Conservation (phyloP, 2,329 filamentous ascomycete genomes). For the Fusarium graminum region DNA sequence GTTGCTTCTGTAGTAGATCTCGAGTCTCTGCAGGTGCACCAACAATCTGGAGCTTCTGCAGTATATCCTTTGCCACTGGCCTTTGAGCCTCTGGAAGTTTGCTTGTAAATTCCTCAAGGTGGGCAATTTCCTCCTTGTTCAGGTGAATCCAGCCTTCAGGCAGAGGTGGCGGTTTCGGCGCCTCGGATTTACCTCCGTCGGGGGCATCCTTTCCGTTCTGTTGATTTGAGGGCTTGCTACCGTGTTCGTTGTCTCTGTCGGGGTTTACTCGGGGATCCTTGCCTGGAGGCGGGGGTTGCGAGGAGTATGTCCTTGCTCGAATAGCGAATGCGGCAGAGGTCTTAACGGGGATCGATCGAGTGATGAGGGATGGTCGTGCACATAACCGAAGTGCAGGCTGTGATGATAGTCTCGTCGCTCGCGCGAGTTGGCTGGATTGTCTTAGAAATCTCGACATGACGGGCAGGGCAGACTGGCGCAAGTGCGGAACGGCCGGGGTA, state of each 20-base stretch:
- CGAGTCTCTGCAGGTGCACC: conserved; percentile 78
- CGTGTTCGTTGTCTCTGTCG: conserved; percentile 47
- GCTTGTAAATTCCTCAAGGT: conserved; percentile 71
- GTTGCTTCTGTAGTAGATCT: conserved; percentile 67
- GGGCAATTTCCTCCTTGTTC: conserved; percentile 61
- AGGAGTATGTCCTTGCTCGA: conserved; percentile 56
- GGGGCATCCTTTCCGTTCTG: conserved; percentile 35
- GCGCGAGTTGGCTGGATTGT: conserved; percentile 74
- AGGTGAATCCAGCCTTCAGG: conserved; percentile 63
- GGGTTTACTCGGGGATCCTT: conserved; percentile 50
- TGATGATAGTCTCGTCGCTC: conserved; percentile 69
- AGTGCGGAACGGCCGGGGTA: conserved; percentile 54
- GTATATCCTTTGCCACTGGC: conserved; percentile 68
- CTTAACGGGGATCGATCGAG: conserved; percentile 49
- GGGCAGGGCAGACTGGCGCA: conserved; percentile 49
- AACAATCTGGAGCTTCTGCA: conserved; percentile 73
- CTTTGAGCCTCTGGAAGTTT: conserved; percentile 73
- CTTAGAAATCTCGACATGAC: conserved; percentile 76
- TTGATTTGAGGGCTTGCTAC: conserved; percentile 33
- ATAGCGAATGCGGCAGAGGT: conserved; percentile 49
- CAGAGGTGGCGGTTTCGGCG: conserved; percentile 53
- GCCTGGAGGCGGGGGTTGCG: conserved; percentile 55
- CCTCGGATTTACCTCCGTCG: conserved; percentile 41
- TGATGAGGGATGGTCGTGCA: conserved; percentile 52
- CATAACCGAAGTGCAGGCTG: conserved; percentile 64